phyloP scores from a whole-genome alignment of 306 rosid genomes.

The Phaseolus lunatus region DNA sequence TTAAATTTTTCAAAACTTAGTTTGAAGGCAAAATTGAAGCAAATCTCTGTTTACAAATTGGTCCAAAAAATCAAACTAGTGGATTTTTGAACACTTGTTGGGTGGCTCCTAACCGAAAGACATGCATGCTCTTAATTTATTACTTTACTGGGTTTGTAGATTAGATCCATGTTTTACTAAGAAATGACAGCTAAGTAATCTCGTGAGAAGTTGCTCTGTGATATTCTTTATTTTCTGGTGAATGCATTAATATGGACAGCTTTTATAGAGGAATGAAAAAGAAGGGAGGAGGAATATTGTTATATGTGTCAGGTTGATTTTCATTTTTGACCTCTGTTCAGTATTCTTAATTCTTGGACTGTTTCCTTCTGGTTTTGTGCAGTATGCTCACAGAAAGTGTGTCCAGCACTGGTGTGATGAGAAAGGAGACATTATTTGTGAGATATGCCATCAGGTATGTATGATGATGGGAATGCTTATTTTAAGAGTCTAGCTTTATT shows the following conservation, averaged over 20 bases:
- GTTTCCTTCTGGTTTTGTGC: conserved; percentile 37
- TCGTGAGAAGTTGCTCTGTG: conserved; percentile 5
- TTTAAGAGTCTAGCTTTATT: conserved; percentile 10
- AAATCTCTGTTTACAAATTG: background rate
- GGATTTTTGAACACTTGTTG: background rate
- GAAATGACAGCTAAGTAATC: conserved; percentile 5
- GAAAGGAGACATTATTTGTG: conserved; percentile 95
- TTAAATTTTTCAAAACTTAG: background rate
- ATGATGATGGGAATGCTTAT: conserved; percentile 11
- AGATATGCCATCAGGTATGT: conserved; percentile 94
- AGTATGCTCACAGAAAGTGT: conserved; percentile 98
- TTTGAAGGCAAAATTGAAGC: background rate
- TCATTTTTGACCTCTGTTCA: conserved; percentile 27
- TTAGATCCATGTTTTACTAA: background rate
- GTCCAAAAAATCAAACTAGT: background rate
- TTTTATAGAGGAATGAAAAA: background rate
- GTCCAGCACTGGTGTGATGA: conserved; percentile 99
- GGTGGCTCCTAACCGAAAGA: background rate
- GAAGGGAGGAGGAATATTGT: background rate
- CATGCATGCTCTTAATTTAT: background rate
- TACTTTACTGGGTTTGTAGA: background rate
- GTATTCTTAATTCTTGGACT: conserved; percentile 30
- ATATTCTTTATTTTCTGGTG: background rate
- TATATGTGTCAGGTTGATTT: conserved; percentile 16
- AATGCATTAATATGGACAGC: conserved; percentile 7